phyloP scores from a whole-genome alignment of 345 rosid species.

The Aquilaria malaccensis region DNA sequence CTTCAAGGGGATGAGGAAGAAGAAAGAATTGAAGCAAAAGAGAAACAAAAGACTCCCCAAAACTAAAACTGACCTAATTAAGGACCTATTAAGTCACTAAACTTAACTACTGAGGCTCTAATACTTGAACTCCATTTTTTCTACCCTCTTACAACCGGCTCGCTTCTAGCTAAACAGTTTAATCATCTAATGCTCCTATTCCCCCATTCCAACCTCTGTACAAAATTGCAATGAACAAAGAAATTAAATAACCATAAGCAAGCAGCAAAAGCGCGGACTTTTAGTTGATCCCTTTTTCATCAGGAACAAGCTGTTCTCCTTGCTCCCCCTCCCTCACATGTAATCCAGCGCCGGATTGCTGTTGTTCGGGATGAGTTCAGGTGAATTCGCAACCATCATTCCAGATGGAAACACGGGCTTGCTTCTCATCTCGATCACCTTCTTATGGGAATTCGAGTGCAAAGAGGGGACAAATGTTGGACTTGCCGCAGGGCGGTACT shows the following conservation, averaged over 20 bases:
- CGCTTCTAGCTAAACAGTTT: conserved; percentile 21
- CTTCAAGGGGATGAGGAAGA: conserved; percentile 10
- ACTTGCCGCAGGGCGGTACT: conserved; percentile 95
- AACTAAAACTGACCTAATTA: conserved; percentile 19
- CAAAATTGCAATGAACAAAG: conserved; percentile 40
- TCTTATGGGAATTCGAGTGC: conserved; percentile 97
- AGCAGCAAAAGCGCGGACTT: conserved; percentile 9
- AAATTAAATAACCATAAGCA: conserved; percentile 28
- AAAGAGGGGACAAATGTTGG: conserved; percentile 82
- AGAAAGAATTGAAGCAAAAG: conserved; percentile 15
- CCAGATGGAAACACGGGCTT: conserved; percentile 20
- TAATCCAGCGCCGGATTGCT: conserved; percentile 29
- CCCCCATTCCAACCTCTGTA: conserved; percentile 44
- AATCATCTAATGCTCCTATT: conserved; percentile 35
- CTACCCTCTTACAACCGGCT: conserved; percentile 26
- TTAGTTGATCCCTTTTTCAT: conserved; percentile 4
- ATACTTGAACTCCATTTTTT: conserved; percentile 20
- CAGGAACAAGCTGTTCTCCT: conserved; percentile 6
- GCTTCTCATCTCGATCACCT: conserved; percentile 87
- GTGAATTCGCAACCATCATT: conserved; percentile 17
- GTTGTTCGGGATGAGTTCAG: conserved; percentile 40
- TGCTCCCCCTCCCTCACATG: conserved; percentile 19
- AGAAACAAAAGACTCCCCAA: conserved; percentile 19
- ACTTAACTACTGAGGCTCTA: conserved; percentile 3
- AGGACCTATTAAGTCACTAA: conserved; percentile 27